Conservation (phyloP, 169 alveolate species). For the Cystoisospora suis region DNA sequence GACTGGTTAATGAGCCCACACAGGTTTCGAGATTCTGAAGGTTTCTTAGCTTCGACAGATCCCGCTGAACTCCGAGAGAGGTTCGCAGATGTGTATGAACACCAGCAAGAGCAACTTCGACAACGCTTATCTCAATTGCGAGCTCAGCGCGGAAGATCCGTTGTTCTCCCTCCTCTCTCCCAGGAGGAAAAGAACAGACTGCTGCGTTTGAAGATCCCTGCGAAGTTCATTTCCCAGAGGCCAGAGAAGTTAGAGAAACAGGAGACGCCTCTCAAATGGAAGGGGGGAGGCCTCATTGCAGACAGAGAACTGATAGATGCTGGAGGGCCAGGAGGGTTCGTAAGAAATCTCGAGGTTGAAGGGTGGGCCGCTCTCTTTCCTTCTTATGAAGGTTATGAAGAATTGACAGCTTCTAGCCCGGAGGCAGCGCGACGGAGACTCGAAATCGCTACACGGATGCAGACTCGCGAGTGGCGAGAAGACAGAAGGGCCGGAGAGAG, state of each 20-base stretch:
- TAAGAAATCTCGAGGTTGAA: neutral
- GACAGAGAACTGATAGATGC: conserved; percentile 19
- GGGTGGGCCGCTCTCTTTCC: conserved; percentile 34
- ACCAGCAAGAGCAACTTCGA: neutral
- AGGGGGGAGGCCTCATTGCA: neutral
- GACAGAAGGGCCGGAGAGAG: neutral
- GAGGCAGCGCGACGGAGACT: neutral
- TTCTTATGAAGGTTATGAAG: neutral
- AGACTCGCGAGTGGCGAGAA: conserved; percentile 17
- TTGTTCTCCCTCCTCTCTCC: neutral
- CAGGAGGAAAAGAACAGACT: neutral
- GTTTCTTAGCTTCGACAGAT: conserved; percentile 9
- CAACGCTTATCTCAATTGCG: neutral
- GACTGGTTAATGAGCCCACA: conserved; percentile 23
- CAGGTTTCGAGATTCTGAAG: neutral
- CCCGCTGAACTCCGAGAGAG: neutral
- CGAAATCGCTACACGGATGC: conserved; percentile 18
- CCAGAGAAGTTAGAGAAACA: neutral
- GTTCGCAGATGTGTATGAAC: conserved; percentile 1
- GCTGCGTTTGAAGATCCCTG: neutral
- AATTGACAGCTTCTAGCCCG: too few species aligned
- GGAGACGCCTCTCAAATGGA: neutral
- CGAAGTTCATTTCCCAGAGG: neutral
- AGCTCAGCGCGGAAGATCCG: neutral
- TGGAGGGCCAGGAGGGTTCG: conserved; percentile 14